Evolutionary conservation across 345 rosid species (phyloP).

Genomic region (Streptanthus diversifolius): DNA sequence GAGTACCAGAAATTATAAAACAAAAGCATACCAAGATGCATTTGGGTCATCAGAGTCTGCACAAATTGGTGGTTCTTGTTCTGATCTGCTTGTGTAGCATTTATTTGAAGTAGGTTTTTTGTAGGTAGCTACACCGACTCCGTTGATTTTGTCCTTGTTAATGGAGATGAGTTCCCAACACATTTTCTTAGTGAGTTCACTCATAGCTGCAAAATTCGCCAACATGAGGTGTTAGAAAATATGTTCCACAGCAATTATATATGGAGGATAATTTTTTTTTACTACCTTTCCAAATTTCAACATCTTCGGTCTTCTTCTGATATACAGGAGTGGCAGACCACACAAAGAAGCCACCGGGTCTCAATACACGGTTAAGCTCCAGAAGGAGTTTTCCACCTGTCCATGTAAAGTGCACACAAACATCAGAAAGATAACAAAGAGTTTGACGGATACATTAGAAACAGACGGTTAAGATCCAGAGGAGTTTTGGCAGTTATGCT

Average conservation of each 20-base stretch:
- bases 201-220: slow-evolving; percentile 66
- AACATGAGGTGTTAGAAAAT: slow-evolving; percentile 21
- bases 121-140: slow-evolving; percentile 75
- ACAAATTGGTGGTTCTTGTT: slow-evolving; percentile 74
- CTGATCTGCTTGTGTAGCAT: slow-evolving; percentile 70
- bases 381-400: slow-evolving; percentile 87
- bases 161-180: slow-evolving; percentile 90
- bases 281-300: slow-evolving; percentile 83
- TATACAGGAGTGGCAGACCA: slow-evolving; percentile 99
- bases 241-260: slow-evolving; percentile 22
- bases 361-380: slow-evolving; percentile 80
- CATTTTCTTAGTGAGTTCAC: slow-evolving; percentile 62
- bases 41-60: slow-evolving; percentile 77
- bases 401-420: slow-evolving; percentile 14
- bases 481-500: not conserved
- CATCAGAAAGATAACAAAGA: not conserved
- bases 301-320: slow-evolving; percentile 74
- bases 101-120: slow-evolving; percentile 78
- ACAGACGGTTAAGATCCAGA: not conserved
- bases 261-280: not conserved
- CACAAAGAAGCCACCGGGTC: slow-evolving; percentile 91
- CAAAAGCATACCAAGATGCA: slow-evolving; percentile 70
- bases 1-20: not conserved
- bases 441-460: not conserved
- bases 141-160: slow-evolving; percentile 62